Percentiles rank a stretch among this genome's conserved stretches.
Conservation (phyloP, 495 filamentous ascomycete species). For the Tuber brumale region DNA sequence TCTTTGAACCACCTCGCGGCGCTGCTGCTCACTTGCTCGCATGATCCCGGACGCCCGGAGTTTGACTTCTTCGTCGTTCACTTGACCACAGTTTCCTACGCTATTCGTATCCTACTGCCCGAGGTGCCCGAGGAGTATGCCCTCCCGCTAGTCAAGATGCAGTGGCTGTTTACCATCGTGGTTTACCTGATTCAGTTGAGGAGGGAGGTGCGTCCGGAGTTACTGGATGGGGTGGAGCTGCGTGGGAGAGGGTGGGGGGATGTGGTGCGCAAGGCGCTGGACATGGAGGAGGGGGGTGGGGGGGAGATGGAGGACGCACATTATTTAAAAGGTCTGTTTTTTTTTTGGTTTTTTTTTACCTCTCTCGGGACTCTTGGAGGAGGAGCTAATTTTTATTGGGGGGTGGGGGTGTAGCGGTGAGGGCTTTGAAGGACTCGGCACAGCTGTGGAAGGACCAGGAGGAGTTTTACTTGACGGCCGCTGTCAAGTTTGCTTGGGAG, state of each 20-base stretch:
- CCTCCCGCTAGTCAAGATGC: conserved; percentile 65
- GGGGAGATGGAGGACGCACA: conserved; percentile 22
- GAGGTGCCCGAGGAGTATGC: conserved; percentile 67
- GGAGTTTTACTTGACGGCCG: conserved; percentile 67
- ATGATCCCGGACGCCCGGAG: conserved; percentile 51
- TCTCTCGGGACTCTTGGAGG: not conserved
- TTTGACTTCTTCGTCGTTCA: conserved; percentile 87
- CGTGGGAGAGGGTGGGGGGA: conserved; percentile 67
- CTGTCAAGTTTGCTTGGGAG: conserved; percentile 69
- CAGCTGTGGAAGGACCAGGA: conserved; percentile 79
- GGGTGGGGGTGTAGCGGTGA: conserved; percentile 48
- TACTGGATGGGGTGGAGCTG: conserved; percentile 56
- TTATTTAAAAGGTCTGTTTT: conserved; percentile 32
- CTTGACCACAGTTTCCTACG: conserved; percentile 75
- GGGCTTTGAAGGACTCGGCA: conserved; percentile 66
- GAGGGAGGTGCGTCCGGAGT: conserved; percentile 60
- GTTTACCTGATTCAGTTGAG: conserved; percentile 70
- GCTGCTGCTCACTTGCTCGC: conserved; percentile 57
- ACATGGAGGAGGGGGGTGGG: conserved; percentile 7
- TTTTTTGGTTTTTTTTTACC: not conserved
- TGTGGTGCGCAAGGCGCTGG: conserved; percentile 46
- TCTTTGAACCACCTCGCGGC: conserved; percentile 15
- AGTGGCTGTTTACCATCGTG: conserved; percentile 77
- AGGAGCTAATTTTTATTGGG: not conserved
- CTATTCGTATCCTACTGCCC: conserved; percentile 76